Base-by-base conservation (phyloP, 441 rosid species). In the Pelargonium fulgidum region DNA sequence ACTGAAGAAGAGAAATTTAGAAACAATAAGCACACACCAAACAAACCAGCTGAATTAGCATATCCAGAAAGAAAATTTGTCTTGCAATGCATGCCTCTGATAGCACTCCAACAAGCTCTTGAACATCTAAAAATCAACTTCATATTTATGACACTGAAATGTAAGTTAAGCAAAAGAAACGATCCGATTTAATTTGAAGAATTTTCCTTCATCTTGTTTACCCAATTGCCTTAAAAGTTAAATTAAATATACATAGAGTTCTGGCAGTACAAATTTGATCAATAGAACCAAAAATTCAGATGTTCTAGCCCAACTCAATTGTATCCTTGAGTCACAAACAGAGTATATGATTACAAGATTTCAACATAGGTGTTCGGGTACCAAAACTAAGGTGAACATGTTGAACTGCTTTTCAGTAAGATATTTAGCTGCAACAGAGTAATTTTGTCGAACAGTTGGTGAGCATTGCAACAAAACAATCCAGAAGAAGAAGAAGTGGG, bases 361-460 rank as follows among this genome's bases (percentile, higher is more conserved):
- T 45, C 50, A 0, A 45, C 9, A 45, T 45, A 45, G n/a, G 3
- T 45, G 13, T 45, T 45, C 0, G 50, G 50, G n/a, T 45, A 45
- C 50, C 50, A 45, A 45, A 45, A 11, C 13, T 45, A 45, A 45
- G 12, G 50, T 1, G 3, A 42, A 45, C 11, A 45, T 12, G 13
- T 45, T 0, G 13, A 45, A 45, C 10, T 45, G 11, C n/a, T n/a
- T 11, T 45, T 10, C n/a, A 3, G 6, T 19, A 59, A 59, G 29
- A 59, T 7, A 14, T 20, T 9, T 24, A 16, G 63, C 16, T 59
- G 22, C 41, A 76, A 70, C 22, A 54, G 13, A 71, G 76, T 70
- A 52, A 81, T 84, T 81, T 78, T 71, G 65, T 79, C 90, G 56
- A 85, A 85, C 90, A 83, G 12, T 0, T 73, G 0, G 68, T 20